phyloP scores from a whole-genome alignment of 2,329 filamentous ascomycete species.

The Aspergillus sp. region DNA sequence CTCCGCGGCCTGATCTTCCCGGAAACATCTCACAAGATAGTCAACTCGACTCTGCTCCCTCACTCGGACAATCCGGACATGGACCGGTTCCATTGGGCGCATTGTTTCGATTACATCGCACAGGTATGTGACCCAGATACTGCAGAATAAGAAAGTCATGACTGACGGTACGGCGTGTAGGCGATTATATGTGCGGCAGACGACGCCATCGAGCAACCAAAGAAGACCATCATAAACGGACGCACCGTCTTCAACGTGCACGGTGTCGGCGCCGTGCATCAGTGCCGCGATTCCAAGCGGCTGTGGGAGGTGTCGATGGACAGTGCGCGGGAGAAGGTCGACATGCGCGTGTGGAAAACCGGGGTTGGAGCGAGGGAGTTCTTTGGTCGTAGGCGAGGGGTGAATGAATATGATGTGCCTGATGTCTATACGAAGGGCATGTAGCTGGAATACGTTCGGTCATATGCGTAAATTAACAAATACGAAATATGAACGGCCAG shows the following conservation, averaged over 20 bases:
- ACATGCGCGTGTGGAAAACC: conserved; percentile 1
- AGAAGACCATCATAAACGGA: not conserved
- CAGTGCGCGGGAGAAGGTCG: not conserved
- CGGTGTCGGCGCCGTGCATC: not conserved
- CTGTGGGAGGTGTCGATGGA: conserved; percentile 3
- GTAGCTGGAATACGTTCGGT: not conserved
- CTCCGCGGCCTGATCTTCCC: conserved; percentile 8
- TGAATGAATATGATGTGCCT: not conserved
- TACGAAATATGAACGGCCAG: not conserved
- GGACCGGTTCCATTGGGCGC: conserved; percentile 10
- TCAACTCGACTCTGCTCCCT: conserved; percentile 1
- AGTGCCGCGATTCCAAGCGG: conserved; percentile 2
- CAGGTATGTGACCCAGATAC: conserved; percentile 2
- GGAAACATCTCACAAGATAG: conserved; percentile 5
- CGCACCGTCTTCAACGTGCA: not conserved
- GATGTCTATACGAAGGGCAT: not conserved
- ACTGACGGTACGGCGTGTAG: not conserved
- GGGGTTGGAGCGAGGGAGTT: conserved; percentile 1
- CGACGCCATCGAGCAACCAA: conserved; percentile 10
- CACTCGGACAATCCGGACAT: not conserved
- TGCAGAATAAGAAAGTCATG: not conserved
- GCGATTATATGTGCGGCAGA: conserved; percentile 13
- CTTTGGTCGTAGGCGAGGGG: not conserved
- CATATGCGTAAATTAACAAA: not conserved
- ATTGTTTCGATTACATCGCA: conserved; percentile 17